These are phyloP conservation scores for Oropetium thomaeum DNA, from an alignment of 176 grass and related monocot species.

Conservation along the genomic window DNA sequence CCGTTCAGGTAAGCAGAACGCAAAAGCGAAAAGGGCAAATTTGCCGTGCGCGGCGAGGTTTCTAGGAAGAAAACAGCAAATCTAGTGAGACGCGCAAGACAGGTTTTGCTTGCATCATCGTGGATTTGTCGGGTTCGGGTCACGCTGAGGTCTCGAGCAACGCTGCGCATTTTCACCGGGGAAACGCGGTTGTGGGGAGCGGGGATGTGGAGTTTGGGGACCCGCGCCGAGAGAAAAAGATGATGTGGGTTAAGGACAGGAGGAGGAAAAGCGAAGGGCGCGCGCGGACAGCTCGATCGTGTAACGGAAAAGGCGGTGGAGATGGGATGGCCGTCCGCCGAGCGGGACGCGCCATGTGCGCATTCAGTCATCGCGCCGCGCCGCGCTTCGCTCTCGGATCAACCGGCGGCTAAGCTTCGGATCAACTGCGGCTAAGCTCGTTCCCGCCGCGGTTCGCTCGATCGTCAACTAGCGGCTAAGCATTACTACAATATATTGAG, in stretches of 20 bases:
- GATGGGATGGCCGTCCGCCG: background rate
- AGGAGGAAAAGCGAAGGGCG: background rate
- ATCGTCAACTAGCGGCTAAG: background rate
- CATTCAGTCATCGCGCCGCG: background rate
- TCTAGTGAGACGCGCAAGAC: no score
- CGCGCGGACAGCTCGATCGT: background rate
- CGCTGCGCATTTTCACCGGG: background rate
- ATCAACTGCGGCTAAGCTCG: no score
- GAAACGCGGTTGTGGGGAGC: background rate
- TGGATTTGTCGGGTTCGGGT: background rate
- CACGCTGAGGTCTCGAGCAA: background rate
- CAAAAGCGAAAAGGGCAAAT: no score
- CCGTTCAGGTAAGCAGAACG: no score
- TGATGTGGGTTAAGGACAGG: background rate
- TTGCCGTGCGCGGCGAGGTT: no score
- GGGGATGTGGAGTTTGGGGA: no score
- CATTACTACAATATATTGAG: no score
- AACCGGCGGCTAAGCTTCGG: background rate
- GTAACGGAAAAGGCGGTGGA: background rate
- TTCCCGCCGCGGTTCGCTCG: background rate
- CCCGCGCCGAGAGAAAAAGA: background rate
- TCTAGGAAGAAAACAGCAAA: no score
- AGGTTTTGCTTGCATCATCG: no score
- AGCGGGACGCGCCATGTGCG: constrained; percentile 33
- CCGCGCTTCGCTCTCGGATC: background rate